These are phyloP conservation scores for Penicillium sp. DNA, from an alignment of 2,329 filamentous ascomycete species.

Conservation along the genomic window DNA sequence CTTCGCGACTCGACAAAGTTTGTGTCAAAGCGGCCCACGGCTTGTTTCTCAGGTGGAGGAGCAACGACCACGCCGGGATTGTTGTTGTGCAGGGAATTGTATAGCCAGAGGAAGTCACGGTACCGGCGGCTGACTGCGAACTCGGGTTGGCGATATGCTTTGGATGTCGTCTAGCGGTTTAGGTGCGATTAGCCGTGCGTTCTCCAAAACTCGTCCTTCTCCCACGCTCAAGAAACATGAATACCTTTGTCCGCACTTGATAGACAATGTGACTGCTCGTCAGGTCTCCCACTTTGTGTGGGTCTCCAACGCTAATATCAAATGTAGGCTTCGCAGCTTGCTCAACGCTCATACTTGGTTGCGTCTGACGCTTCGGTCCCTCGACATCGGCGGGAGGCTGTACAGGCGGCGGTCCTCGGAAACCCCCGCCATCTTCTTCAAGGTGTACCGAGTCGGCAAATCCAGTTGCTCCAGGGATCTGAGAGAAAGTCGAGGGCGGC, in stretches of 20 bases:
- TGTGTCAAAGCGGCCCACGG: constrained; percentile 90
- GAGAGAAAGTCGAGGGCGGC: constrained; percentile 44
- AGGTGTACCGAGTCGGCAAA: constrained; percentile 69
- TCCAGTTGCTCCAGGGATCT: constrained; percentile 51
- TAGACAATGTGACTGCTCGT: constrained; percentile 98
- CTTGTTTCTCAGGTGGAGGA: constrained; percentile 96
- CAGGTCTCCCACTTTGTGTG: constrained; percentile 95
- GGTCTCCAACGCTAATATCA: constrained; percentile 88
- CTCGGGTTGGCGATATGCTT: constrained; percentile 89
- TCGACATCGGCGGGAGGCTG: constrained; percentile 51
- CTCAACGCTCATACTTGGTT: constrained; percentile 86
- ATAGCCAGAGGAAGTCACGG: constrained; percentile 96
- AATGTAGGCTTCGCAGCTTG: constrained; percentile 92
- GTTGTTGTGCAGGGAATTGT: constrained; percentile 89
- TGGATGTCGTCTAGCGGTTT: constrained; percentile 76
- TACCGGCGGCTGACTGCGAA: constrained; percentile 94
- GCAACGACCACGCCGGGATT: constrained; percentile 95
- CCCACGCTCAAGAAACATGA: constrained; percentile 16
- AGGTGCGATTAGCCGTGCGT: neutral
- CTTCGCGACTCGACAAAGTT: constrained; percentile 95
- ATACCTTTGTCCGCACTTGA: constrained; percentile 87
- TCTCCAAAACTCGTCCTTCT: neutral
- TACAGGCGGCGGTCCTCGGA: constrained; percentile 63
- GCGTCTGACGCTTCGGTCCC: constrained; percentile 53
- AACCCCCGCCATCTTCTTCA: constrained; percentile 68